phyloP scores from a whole-genome alignment of 2,329 filamentous ascomycete species.

The Sporothrix schenckii region DNA sequence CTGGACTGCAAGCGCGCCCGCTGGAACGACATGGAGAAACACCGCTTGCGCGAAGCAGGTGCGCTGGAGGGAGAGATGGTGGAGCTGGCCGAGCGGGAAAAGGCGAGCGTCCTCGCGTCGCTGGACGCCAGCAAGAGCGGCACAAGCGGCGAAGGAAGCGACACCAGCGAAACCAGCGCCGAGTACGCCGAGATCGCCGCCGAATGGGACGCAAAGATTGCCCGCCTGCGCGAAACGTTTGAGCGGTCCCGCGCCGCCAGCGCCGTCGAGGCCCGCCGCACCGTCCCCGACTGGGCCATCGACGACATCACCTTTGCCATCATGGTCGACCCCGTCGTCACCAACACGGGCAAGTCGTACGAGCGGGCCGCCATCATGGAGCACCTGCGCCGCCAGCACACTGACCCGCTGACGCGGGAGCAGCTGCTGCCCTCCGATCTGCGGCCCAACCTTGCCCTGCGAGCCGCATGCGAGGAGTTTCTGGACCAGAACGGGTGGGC shows the following conservation, averaged over 20 bases:
- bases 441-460: constrained; percentile 78
- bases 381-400: constrained; percentile 73
- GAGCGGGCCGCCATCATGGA: constrained; percentile 84
- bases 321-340: constrained; percentile 74
- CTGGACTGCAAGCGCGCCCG: constrained; percentile 80
- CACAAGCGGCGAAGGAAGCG: constrained; percentile 38
- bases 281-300: constrained; percentile 74
- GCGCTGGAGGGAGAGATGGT: constrained; percentile 65
- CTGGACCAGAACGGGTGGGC: constrained; percentile 87
- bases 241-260: constrained; percentile 51
- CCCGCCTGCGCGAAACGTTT: constrained; percentile 53
- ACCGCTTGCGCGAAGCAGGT: constrained; percentile 57
- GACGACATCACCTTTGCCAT: constrained; percentile 76
- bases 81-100: constrained; percentile 53
- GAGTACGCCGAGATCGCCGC: constrained; percentile 46
- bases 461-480: constrained; percentile 71
- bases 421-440: constrained; percentile 70
- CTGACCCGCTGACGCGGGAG: constrained; percentile 83
- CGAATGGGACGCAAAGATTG: constrained; percentile 54
- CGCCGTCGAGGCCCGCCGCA: constrained; percentile 51
- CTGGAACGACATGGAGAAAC: constrained; percentile 75
- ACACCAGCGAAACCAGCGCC: constrained; percentile 50
- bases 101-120: constrained; percentile 31
- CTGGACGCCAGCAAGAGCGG: no score
- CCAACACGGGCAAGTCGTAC: constrained; percentile 86